phyloP scores from a whole-genome alignment of 768 basidiomycete species.

The Termitomyces sp. region DNA sequence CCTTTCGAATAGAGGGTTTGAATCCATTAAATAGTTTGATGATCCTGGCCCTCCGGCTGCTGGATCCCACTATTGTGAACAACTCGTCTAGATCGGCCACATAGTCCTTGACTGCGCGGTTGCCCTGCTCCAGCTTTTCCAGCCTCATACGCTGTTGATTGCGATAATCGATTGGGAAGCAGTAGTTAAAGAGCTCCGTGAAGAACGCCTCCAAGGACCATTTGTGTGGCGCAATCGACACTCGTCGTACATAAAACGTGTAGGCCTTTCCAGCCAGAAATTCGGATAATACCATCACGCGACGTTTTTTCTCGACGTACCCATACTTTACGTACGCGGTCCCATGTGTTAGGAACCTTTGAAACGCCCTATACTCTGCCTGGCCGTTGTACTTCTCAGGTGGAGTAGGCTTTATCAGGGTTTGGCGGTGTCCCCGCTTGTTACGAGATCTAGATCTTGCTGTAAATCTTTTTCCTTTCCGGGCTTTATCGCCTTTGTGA shows the following conservation, averaged over 20 bases:
- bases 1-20: neutral
- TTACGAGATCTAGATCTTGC: neutral
- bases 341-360: no score
- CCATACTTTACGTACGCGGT: neutral
- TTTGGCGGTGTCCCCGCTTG: rapidly evolving
- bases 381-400: no score
- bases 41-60: neutral
- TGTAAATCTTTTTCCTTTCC: neutral
- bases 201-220: neutral
- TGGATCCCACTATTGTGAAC: neutral
- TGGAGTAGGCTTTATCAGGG: no score
- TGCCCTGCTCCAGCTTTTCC: neutral
- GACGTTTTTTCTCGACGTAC: neutral
- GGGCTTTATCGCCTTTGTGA: neutral
- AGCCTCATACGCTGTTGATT: neutral
- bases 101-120: neutral
- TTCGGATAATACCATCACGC: neutral
- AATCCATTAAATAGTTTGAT: neutral
- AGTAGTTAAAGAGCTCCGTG: neutral
- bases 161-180: neutral
- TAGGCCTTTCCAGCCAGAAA: neutral
- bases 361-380: no score
- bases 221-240: neutral
- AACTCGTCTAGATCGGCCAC: neutral
- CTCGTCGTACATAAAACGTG: neutral